Base-by-base conservation (phyloP, 2,329 filamentous ascomycete genomes). In the Mariannaea sp. region DNA sequence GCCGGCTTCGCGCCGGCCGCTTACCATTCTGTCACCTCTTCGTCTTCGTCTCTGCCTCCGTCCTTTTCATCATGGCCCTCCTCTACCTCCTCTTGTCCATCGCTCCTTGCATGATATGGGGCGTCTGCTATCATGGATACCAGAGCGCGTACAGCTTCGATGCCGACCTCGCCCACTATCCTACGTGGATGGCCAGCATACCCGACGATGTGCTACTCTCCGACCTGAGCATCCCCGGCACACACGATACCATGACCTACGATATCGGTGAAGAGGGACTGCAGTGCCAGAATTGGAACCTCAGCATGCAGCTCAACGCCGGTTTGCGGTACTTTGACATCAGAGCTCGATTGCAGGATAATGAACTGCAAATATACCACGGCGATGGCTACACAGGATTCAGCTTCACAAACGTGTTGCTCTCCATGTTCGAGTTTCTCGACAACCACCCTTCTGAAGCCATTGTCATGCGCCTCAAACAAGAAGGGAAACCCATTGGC, bases 241-340 rank as follows among this genome's bases (percentile, higher is more conserved):
- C 79, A 2, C 79, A 81, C 67, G 78, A 81, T 64, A 80, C 78
- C 19, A 75, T 81, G 74, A 80, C 79, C 14, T 77, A 75, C 57
- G 63, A 67, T 38, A 68, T 78, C 49, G 59, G 54, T 22, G 59
- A 65, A 36, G 67, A 71, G 52, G 49, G 55, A 7, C 71, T 75
- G 44, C 73, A 78, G 62, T 80, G 77, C 62, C 79, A 82, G 67
- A 80, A 78, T 61, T 70, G 70, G 58, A 72, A 73, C 57, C 70
- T 82, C 17, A 59, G 54, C 12, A 69, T 68, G 13, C 79, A 81
- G 66, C 73, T 81, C 35, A 49, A 63, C 27, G 73, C 75, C 2
- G 79, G 79, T 7, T 60, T 81, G 66, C 73, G 77, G 24, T 78
- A 81, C 72, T 68, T 80, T 47, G 77, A 82, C 59, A 74, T 81